Evolutionary conservation across 106 monocot species (phyloP).

Genomic region (Amphibolis antarctica): DNA sequence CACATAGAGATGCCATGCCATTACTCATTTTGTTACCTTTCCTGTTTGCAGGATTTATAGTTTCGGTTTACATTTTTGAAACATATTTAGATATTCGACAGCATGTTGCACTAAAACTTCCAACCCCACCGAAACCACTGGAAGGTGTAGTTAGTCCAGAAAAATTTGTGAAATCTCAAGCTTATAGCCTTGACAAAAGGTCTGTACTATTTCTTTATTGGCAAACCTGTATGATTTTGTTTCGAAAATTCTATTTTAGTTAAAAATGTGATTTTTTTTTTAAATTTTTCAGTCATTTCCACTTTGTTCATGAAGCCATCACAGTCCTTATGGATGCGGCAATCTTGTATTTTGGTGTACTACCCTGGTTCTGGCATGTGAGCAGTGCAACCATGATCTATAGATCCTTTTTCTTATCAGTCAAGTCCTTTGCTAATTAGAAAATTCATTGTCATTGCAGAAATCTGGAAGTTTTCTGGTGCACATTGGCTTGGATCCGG

Average conservation of each 20-base stretch:
- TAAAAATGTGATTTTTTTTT: background rate
- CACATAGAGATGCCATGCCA: background rate
- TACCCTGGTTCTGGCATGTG: constrained; percentile 98
- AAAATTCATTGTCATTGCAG: constrained; percentile 3
- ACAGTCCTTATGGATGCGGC: constrained; percentile 66
- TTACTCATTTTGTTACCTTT: background rate
- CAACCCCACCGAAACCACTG: constrained; percentile 62
- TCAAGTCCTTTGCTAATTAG: background rate
- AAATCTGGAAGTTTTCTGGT: constrained; percentile 25
- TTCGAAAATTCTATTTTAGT: too few relatives aligned
- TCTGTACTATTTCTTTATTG: constrained; percentile 5
- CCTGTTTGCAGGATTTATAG: constrained; percentile 71
- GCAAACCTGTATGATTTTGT: too few relatives aligned
- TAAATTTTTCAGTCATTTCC: constrained; percentile 36
- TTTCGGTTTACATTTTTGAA: constrained; percentile 83
- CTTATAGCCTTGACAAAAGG: constrained; percentile 98
- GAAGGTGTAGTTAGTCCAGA: constrained; percentile 69
- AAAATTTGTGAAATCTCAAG: constrained; percentile 73
- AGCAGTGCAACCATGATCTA: background rate
- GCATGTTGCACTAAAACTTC: constrained; percentile 64
- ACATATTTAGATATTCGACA: constrained; percentile 88
- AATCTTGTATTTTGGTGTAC: constrained; percentile 62
- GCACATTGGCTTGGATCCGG: constrained; percentile 49
- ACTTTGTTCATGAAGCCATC: constrained; percentile 78
- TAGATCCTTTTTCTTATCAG: background rate